Percentiles rank a stretch among this genome's conserved stretches.
Conservation (phyloP, 768 basidiomycete species). For the Trametes punicea region DNA sequence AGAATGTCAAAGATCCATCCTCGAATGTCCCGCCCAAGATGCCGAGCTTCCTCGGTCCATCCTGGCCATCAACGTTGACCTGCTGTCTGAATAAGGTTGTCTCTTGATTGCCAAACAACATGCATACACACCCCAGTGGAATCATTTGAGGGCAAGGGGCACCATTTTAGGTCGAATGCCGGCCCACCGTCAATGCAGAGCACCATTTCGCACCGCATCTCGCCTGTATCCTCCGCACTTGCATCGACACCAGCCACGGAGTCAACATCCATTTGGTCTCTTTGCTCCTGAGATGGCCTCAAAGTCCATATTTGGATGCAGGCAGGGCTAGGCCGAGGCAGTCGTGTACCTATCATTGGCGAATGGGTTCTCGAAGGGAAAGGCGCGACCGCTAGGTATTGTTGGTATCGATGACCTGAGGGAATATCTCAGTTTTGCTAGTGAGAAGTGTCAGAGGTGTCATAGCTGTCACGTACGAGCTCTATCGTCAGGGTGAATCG, state of each 20-base stretch:
- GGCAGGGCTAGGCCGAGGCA: conserved; percentile 50
- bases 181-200: conserved; percentile 81
- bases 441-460: not conserved
- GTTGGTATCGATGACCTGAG: conserved; percentile 52
- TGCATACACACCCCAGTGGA: conserved; percentile 32
- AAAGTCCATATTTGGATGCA: conserved; percentile 89
- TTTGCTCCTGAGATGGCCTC: conserved; percentile 18
- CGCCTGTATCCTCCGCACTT: conserved; percentile 35
- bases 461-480: conserved; percentile 38
- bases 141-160: conserved; percentile 84
- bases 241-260: not conserved
- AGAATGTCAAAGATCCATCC: conserved; percentile 82
- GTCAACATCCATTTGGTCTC: conserved; percentile 15
- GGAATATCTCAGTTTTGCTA: not conserved
- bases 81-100: too few species aligned
- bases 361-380: conserved; percentile 63
- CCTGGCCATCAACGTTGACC: not conserved
- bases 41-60: conserved; percentile 60
- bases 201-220: conserved; percentile 78
- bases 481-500: conserved; percentile 59
- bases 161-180: conserved; percentile 86
- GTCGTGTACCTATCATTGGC: conserved; percentile 63
- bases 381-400: conserved; percentile 84
- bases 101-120: too few species aligned
- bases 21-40: conserved; percentile 81